Conservation (phyloP, 345 rosid species). For the Hibiscus syriacus region DNA sequence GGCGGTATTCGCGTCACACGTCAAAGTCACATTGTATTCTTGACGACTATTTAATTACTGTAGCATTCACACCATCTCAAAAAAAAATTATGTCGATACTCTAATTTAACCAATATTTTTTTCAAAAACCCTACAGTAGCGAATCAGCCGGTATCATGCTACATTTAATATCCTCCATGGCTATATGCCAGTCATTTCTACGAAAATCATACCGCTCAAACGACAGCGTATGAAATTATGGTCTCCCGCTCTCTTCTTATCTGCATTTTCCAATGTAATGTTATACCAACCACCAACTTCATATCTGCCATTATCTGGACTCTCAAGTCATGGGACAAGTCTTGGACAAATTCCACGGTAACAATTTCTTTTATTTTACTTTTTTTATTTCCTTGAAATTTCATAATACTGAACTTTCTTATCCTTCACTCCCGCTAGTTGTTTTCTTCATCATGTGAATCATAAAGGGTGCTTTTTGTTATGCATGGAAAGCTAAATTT, state of each 20-base stretch:
- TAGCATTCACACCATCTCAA: no score
- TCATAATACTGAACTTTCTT: not conserved
- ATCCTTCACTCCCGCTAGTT: not conserved
- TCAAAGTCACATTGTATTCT: no score
- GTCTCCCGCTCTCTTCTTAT: not conserved
- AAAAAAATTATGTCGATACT: no score
- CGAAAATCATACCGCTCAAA: not conserved
- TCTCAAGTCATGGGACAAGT: slow-evolving; percentile 56
- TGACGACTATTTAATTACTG: no score
- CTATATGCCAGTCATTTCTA: not conserved
- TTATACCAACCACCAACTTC: not conserved
- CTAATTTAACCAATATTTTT: no score
- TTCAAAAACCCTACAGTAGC: no score
- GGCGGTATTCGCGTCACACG: no score
- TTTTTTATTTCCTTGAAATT: not conserved
- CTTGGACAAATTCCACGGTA: slow-evolving; percentile 62
- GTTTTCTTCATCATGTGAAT: not conserved
- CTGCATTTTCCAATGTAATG: not conserved
- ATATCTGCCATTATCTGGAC: not conserved
- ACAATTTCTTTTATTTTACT: not conserved
- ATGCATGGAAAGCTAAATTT: not conserved
- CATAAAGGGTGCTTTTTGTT: not conserved
- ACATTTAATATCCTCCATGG: not conserved
- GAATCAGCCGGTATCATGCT: no score
- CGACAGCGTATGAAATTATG: not conserved